These are phyloP conservation scores for Amauroascus niger DNA, from an alignment of 2,329 filamentous ascomycete species.

Conservation along the genomic window DNA sequence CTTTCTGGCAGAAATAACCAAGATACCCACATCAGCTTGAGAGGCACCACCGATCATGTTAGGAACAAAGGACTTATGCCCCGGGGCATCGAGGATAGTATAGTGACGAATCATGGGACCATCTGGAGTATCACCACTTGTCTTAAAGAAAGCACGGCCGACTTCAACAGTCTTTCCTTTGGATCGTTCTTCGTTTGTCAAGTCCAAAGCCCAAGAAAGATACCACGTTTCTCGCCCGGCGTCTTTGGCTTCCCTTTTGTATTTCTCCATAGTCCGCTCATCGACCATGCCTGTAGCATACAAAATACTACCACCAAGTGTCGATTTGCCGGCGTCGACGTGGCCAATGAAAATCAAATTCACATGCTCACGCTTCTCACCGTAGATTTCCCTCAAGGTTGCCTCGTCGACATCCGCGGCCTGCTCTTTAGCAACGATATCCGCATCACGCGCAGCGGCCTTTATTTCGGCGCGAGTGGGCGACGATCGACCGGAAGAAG, in stretches of 20 bases:
- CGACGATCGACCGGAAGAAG: conserved; percentile 75
- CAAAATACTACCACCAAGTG: conserved; percentile 83
- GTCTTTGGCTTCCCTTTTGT: conserved; percentile 93
- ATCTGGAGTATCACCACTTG: conserved; percentile 36
- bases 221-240: conserved; percentile 97
- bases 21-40: conserved; percentile 84
- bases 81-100: conserved; percentile 91
- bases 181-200: conserved; percentile 89
- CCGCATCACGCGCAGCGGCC: conserved; percentile 57
- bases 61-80: conserved; percentile 95
- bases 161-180: conserved; percentile 99
- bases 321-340: conserved; percentile 97
- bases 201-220: conserved; percentile 92
- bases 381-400: conserved; percentile 84
- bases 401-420: conserved; percentile 69
- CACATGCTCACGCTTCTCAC: conserved; percentile 67
- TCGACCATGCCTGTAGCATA: conserved; percentile 98
- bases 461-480: conserved; percentile 52
- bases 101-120: conserved; percentile 73
- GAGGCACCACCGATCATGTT: conserved; percentile 96
- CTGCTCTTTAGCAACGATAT: conserved; percentile 76
- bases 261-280: conserved; percentile 95
- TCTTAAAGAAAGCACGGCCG: conserved; percentile 91
- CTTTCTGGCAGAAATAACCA: conserved; percentile 93
- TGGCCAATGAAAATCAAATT: conserved; percentile 98